A percentile compares a stretch with the other conserved stretches of the same genome.
phyloP scores from a whole-genome alignment of 805 yeast species.

The Kodamaea fukazawae region DNA sequence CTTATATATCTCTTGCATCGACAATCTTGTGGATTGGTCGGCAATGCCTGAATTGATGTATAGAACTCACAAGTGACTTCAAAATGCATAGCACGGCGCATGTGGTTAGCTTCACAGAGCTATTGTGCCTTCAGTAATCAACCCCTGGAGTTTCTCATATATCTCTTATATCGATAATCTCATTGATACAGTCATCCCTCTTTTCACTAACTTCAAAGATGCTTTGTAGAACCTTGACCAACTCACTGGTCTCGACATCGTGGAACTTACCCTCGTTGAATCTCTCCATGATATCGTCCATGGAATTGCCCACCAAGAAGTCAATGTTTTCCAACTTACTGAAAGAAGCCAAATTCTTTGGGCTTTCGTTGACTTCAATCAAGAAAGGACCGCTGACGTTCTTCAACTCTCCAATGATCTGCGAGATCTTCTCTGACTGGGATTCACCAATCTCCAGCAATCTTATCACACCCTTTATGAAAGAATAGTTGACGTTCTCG shows the following conservation, averaged over 20 bases:
- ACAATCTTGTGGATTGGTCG: background rate
- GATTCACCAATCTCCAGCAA: constrained; percentile 35
- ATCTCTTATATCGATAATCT: constrained; percentile 45
- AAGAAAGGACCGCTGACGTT: constrained; percentile 21
- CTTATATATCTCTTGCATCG: background rate
- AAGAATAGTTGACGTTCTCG: constrained; percentile 29
- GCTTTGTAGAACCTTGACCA: constrained; percentile 39
- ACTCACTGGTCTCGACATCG: constrained; percentile 47
- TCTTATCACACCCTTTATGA: constrained; percentile 23
- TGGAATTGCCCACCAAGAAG: constrained; percentile 35
- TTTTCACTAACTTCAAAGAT: constrained; percentile 45
- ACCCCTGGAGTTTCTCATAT: constrained; percentile 5
- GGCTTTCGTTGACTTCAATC: constrained; percentile 15
- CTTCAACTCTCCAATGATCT: constrained; percentile 21
- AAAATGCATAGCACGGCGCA: too few relatives aligned
- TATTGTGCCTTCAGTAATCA: too few relatives aligned
- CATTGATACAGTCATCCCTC: constrained; percentile 43
- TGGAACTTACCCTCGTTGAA: constrained; percentile 53
- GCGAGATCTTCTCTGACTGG: constrained; percentile 31
- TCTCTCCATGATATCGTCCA: constrained; percentile 45
- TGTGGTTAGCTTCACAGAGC: too few relatives aligned
- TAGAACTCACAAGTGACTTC: too few relatives aligned
- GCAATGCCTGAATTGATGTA: too few relatives aligned
- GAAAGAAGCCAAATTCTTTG: constrained; percentile 20
- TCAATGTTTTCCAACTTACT: constrained; percentile 30